Percentiles rank a stretch among this genome's conserved stretches.
These are phyloP conservation scores for Thymus quinquecostatus DNA, from an alignment of 257 asterid genomes.

Conservation along the genomic window DNA sequence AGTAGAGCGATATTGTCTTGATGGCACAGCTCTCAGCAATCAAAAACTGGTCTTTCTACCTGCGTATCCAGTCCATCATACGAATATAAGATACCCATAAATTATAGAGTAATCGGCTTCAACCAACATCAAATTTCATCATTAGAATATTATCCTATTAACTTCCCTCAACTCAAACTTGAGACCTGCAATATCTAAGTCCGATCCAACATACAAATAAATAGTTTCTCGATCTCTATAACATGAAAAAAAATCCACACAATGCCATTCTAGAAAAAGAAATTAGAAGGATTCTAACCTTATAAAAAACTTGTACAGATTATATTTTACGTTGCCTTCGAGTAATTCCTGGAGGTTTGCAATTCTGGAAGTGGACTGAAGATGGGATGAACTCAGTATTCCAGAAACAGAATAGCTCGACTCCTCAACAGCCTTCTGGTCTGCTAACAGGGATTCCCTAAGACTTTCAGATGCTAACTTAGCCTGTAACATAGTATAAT, in stretches of 20 bases:
- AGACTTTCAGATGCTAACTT: conserved; percentile 61
- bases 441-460: conserved; percentile 52
- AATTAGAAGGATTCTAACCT: conserved; percentile 52
- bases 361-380: conserved; percentile 52
- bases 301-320: conserved; percentile 57
- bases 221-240: not conserved
- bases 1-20: conserved; percentile 11
- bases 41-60: not conserved
- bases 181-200: conserved; percentile 19
- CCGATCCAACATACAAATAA: not conserved
- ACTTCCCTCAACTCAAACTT: conserved; percentile 7
- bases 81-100: not conserved
- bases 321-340: conserved; percentile 44
- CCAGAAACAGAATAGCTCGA: conserved; percentile 71
- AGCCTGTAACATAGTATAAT: conserved; percentile 49
- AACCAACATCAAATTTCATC: not conserved
- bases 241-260: conserved; percentile 6
- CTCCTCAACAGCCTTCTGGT: conserved; percentile 53
- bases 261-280: conserved; percentile 8
- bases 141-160: conserved; percentile 14
- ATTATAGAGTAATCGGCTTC: not conserved
- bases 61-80: not conserved
- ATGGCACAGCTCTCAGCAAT: conserved; percentile 13
- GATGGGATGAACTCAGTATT: conserved; percentile 59
- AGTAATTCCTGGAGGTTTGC: conserved; percentile 69